Percentiles rank a stretch among this genome's conserved stretches.
Evolutionary conservation across 805 yeast genomes (phyloP).

Genomic region (Danielozyma ontarioensis): DNA sequence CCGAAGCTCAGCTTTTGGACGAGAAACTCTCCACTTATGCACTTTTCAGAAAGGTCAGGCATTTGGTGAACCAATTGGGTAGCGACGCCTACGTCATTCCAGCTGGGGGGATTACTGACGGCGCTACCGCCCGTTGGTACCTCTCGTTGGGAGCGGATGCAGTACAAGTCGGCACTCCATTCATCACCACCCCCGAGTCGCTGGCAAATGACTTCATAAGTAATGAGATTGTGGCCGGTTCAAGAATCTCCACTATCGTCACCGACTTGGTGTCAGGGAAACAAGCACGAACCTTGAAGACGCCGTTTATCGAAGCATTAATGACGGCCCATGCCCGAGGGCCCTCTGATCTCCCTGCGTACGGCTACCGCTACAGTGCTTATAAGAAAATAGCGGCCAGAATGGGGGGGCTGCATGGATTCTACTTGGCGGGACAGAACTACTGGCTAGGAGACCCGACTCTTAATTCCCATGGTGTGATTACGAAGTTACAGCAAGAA

Average conservation of each 20-base stretch:
- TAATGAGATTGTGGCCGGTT: slow-evolving; percentile 1
- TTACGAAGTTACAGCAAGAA: too few species aligned
- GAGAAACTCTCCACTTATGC: slow-evolving; percentile 30
- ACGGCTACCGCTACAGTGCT: slow-evolving; percentile 29
- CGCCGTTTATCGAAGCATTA: slow-evolving; percentile 28
- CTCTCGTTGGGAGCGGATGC: slow-evolving; percentile 43
- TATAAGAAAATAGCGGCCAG: slow-evolving; percentile 18
- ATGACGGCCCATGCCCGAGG: slow-evolving; percentile 3
- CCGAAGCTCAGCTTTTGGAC: slow-evolving; percentile 20
- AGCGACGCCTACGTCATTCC: slow-evolving; percentile 32
- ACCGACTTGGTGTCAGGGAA: slow-evolving; percentile 34
- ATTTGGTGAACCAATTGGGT: background rate
- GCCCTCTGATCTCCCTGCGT: slow-evolving; percentile 23
- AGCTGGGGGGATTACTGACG: slow-evolving; percentile 49
- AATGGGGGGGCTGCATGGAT: slow-evolving; percentile 14
- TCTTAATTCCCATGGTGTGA: background rate
- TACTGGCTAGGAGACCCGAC: slow-evolving; percentile 17
- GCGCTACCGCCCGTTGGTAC: slow-evolving; percentile 21
- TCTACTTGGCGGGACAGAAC: slow-evolving; percentile 33
- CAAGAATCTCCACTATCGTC: slow-evolving; percentile 21
- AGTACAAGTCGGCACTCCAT: slow-evolving; percentile 53
- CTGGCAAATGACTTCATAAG: slow-evolving; percentile 13
- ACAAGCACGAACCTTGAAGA: slow-evolving; percentile 30
- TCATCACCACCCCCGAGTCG: slow-evolving; percentile 34
- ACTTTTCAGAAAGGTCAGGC: slow-evolving; percentile 18